These are phyloP conservation scores for Gossypium mustelinum DNA, from an alignment of 345 rosid genomes.

Conservation along the genomic window DNA sequence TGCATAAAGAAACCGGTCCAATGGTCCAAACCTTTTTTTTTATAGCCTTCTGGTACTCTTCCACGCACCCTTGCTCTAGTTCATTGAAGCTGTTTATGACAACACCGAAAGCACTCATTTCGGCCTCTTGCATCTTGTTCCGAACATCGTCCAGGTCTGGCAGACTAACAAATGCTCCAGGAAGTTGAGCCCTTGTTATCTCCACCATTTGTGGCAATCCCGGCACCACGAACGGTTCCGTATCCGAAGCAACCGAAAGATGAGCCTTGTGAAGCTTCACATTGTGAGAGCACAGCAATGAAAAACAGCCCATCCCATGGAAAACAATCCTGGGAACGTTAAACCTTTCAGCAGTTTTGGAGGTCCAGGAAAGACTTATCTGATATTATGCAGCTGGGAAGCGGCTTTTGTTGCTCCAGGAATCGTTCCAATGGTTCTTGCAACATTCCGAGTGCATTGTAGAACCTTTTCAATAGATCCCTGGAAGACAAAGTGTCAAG, in stretches of 20 bases:
- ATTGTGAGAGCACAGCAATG: slow-evolving; percentile 51
- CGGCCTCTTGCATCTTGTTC: slow-evolving; percentile 59
- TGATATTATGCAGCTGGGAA: slow-evolving; percentile 71
- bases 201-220: slow-evolving; percentile 42
- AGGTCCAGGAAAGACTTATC: slow-evolving; percentile 68
- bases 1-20: slow-evolving; percentile 73
- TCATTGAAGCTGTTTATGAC: slow-evolving; percentile 59
- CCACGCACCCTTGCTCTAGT: slow-evolving; percentile 46
- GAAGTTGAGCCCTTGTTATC: slow-evolving; percentile 54
- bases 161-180: slow-evolving; percentile 43
- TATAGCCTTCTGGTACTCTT: slow-evolving; percentile 40
- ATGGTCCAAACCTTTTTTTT: slow-evolving; percentile 62
- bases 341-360: slow-evolving; percentile 42
- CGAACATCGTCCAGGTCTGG: slow-evolving; percentile 54
- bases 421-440: slow-evolving; percentile 51
- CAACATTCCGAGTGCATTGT: slow-evolving; percentile 38
- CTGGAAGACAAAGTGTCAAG: slow-evolving; percentile 63
- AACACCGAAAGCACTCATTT: slow-evolving; percentile 52
- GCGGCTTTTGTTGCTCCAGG: slow-evolving; percentile 30
- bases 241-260: slow-evolving; percentile 36
- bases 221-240: slow-evolving; percentile 57
- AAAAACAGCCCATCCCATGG: slow-evolving; percentile 70
- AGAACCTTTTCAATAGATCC: slow-evolving; percentile 47
- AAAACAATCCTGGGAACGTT: slow-evolving; percentile 65
- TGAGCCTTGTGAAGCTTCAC: slow-evolving; percentile 37